Evolutionary conservation across 305 asterid genomes (phyloP), one percentile per base, ranked within the genome.

Genomic region (Caryopteris hybrid): DNA sequence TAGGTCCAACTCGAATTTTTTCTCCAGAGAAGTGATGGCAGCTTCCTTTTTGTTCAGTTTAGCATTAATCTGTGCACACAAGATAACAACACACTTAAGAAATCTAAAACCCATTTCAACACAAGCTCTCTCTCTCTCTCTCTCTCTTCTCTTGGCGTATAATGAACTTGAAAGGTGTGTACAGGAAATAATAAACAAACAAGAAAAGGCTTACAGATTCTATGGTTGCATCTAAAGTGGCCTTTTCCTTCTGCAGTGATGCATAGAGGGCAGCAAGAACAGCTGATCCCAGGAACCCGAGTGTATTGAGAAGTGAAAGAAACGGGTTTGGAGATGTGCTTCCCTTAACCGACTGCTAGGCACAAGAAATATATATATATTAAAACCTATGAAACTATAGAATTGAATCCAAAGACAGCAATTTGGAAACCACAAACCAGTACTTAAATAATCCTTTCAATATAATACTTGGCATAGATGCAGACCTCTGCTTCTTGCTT

Each of bases 201-300:
- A 17, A 58, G 47, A n/a, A n/a, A n/a, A n/a, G n/a, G 74, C 97
- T 84, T 84, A 93, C 99, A 57, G 91, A 87, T 80, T 88, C 95
- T 25, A 88, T 74, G 56, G 86, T 79, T 64, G 84, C 89, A 76
- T 83, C 92, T 7, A 82, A 76, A 57, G 64, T 41, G 4, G 70
- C 85, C 77, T 88, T 93, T 67, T 93, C 96, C 77, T 87, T 85
- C 81, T 52, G 75, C 50, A 84, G 64, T 36, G 75, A 78, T 66
- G 84, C 84, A 77, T 90, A 93, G 45, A 93, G 86, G 70, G 95
- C 89, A 69, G 94, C 91, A 75, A 93, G 92, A 48, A 85, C 85
- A 39, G 88, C 92, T 1, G 96, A 77, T 22, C 89, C 89, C 70
- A 85, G 66, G 66, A 85, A 70, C 52, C 97, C 98, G 21, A 88